Evolutionary conservation across 805 yeast genomes (phyloP).

Genomic region (Kluyveromyces wickerhamii): DNA sequence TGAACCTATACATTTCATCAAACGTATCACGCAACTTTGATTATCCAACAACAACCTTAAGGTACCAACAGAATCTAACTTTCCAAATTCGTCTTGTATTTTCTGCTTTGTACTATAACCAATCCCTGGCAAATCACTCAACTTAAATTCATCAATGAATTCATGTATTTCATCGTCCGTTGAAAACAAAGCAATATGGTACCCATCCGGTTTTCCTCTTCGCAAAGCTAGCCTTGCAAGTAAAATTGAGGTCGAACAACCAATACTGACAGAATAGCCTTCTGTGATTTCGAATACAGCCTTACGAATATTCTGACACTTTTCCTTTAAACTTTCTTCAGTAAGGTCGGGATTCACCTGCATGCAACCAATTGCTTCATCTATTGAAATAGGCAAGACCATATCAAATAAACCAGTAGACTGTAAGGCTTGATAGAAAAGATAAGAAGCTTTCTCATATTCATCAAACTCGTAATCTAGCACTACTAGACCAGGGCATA

Average conservation of each 20-base stretch:
- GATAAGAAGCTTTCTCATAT: slow-evolving; percentile 58
- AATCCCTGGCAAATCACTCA: slow-evolving; percentile 51
- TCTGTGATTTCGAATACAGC: slow-evolving; percentile 38
- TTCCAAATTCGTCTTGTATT: slow-evolving; percentile 8
- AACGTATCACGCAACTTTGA: slow-evolving; percentile 4
- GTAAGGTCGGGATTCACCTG: slow-evolving; percentile 11
- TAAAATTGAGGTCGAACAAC: slow-evolving; percentile 65
- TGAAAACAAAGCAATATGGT: slow-evolving; percentile 33
- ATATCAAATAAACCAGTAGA: slow-evolving; percentile 28
- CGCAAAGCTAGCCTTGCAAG: slow-evolving; percentile 68
- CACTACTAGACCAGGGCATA: slow-evolving; percentile 60
- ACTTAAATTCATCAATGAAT: slow-evolving; percentile 22
- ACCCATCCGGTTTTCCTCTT: slow-evolving; percentile 77
- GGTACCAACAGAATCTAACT: slow-evolving; percentile 4
- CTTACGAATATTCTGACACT: slow-evolving; percentile 27
- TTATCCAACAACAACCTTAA: slow-evolving; percentile 1
- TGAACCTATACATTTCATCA: slow-evolving; percentile 43
- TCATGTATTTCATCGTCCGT: slow-evolving; percentile 31
- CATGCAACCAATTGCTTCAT: slow-evolving; percentile 60
- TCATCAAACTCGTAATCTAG: slow-evolving; percentile 67
- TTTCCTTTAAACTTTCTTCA: slow-evolving; percentile 19
- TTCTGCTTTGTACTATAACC: slow-evolving; percentile 43
- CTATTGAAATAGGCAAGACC: slow-evolving; percentile 80
- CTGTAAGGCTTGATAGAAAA: slow-evolving; percentile 52
- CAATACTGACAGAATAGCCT: slow-evolving; percentile 69